Evolutionary conservation across 2,329 filamentous ascomycete species (phyloP).

Genomic region (Colletotrichum viniferum): DNA sequence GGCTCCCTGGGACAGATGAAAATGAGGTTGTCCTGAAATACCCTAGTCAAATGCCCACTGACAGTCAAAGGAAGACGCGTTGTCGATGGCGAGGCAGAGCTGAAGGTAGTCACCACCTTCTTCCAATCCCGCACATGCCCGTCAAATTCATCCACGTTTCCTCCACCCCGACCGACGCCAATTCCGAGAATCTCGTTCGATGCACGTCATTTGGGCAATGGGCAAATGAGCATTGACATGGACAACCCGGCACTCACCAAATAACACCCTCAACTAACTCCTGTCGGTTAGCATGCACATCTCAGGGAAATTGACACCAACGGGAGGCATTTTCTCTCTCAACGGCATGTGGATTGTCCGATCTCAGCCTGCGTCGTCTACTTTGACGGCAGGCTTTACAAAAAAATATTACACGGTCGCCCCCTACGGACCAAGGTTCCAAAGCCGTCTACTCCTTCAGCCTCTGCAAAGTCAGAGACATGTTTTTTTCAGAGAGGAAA

Average conservation of each 20-base stretch:
- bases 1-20: background rate
- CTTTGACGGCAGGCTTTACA: background rate
- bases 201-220: background rate
- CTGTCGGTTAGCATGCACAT: background rate
- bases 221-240: background rate
- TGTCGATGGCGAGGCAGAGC: background rate
- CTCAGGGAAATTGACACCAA: background rate
- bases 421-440: background rate
- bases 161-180: background rate
- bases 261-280: background rate
- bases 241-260: background rate
- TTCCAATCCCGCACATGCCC: background rate
- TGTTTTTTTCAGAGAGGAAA: background rate
- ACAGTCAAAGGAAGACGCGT: background rate
- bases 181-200: background rate
- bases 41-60: too few species aligned
- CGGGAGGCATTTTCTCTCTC: background rate
- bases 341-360: constrained; percentile 1
- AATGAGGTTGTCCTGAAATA: background rate
- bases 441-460: background rate
- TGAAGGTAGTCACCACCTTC: background rate
- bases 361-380: background rate
- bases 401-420: constrained; percentile 9
- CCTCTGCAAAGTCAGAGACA: background rate
- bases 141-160: background rate